Evolutionary conservation across 345 rosid species (phyloP), one percentile per base, ranked within the genome.

Genomic region (Pugionium cornutum): DNA sequence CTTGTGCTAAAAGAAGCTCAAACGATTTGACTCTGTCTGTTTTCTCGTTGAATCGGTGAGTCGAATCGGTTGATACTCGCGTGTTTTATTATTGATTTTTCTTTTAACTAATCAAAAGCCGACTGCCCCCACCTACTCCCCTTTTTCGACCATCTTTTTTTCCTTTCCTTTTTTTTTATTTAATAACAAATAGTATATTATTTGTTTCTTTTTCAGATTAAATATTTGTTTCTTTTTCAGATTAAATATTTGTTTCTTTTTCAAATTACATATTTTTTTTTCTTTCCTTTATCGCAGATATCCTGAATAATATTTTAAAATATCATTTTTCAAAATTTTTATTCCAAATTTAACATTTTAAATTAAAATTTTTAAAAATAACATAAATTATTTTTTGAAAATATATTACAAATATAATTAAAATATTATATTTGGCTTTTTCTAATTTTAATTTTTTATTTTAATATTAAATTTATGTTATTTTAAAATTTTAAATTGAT

Each of bases 11-110:
- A 39, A 39, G 8, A 39, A 71, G 55, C 75, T 55, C 40, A 7
- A 58, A 5, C 69, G 53, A 73, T 72, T 58, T 66, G 66, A 50
- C 43, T 65, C 61, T 58, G 64, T 54, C 46, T 58, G 18, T 49
- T 36, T 5, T 39, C 43, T 2, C 40, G 43, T 40, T 9, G 35
- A 49, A 36, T 58, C 71, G 64, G 58, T 67, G 77, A 74, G 77
- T 67, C 60, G 73, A 67, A 32, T 54, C 69, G 35, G 73, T 61
- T 46, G 56, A 4, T 73, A 60, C 67, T 73, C 77, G 77, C 66
- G 62, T 72, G 57, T 65, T 65, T 64, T 32, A 9, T 58, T 35
- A 30, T 29, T 9, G 37, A 40, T 34, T 35, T 34, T 45, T 58
- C 9, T 50, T 61, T 62, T 53, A 58, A 67, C 63, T 53, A 59